These are phyloP conservation scores for Mucor ambiguus DNA, from an alignment of 371 early-diverging fungal genomes.

Conservation along the genomic window DNA sequence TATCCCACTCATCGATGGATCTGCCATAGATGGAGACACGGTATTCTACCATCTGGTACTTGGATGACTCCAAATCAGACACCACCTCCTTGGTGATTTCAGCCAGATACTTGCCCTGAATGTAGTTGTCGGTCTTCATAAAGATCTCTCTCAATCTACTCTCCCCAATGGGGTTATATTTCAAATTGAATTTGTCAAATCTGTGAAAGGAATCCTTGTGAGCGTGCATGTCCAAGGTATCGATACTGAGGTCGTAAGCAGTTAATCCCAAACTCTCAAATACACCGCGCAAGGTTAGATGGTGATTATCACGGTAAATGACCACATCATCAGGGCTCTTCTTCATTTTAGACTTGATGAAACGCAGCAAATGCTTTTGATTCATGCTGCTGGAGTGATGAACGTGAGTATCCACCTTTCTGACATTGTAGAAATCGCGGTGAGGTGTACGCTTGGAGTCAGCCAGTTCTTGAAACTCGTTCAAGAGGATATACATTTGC, in stretches of 20 bases:
- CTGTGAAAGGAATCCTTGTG: slow-evolving; percentile 89
- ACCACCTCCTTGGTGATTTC: slow-evolving; percentile 96
- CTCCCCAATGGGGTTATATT: slow-evolving; percentile 95
- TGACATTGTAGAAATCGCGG: slow-evolving; percentile 98
- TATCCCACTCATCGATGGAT: slow-evolving; percentile 89
- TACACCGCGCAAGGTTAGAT: slow-evolving; percentile 77
- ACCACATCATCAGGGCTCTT: slow-evolving; percentile 80
- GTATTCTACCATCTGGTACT: slow-evolving; percentile 96
- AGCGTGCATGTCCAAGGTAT: slow-evolving; percentile 98
- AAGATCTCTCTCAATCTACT: slow-evolving; percentile 84
- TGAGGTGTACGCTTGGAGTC: slow-evolving; percentile 93
- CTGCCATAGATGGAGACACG: slow-evolving; percentile 94
- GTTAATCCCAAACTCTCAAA: slow-evolving; percentile 94
- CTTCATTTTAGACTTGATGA: slow-evolving; percentile 96
- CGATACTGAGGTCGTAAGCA: slow-evolving; percentile 95
- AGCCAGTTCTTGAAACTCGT: slow-evolving; percentile 92
- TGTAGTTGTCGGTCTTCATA: slow-evolving; percentile 96
- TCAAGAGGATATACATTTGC: slow-evolving; percentile 89
- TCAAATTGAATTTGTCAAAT: slow-evolving; percentile 98
- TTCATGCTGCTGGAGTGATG: slow-evolving; percentile 98
- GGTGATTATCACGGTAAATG: slow-evolving; percentile 77
- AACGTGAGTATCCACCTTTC: slow-evolving; percentile 99
- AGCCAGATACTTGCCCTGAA: slow-evolving; percentile 91
- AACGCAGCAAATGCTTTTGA: slow-evolving; percentile 96
- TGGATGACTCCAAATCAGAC: slow-evolving; percentile 92